Conservation (phyloP, 176 grass and related monocot species). For the Juncus effusus region DNA sequence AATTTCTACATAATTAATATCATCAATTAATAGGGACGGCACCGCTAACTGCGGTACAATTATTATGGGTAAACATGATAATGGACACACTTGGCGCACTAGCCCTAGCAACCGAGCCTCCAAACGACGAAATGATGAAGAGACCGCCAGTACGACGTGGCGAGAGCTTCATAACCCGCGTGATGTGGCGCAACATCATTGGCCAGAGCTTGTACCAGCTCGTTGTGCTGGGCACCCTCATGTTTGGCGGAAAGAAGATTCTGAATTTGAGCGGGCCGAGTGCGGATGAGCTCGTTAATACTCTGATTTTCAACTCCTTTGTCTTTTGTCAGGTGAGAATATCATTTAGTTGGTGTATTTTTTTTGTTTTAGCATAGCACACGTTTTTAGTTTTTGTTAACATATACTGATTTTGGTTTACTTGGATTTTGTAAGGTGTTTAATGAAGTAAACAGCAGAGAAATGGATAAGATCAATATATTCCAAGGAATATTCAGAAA, state of each 20-base stretch:
- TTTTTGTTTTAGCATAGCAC: background rate
- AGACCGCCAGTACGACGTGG: conserved; percentile 49
- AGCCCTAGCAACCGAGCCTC: conserved; percentile 87
- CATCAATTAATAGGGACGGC: conserved; percentile 43
- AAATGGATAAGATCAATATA: conserved; percentile 93
- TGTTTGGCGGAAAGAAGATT: conserved; percentile 56
- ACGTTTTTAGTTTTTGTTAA: background rate
- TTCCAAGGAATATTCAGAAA: conserved; percentile 65
- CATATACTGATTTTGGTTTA: background rate
- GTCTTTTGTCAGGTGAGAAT: conserved; percentile 88
- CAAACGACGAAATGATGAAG: conserved; percentile 92
- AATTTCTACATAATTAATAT: too few relatives aligned
- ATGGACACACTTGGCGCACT: conserved; percentile 96
- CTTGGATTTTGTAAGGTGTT: conserved; percentile 50
- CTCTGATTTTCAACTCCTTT: conserved; percentile 92
- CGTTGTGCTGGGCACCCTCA: conserved; percentile 63
- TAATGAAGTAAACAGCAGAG: conserved; percentile 95
- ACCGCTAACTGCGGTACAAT: conserved; percentile 88
- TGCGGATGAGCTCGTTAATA: conserved; percentile 63
- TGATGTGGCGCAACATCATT: conserved; percentile 95
- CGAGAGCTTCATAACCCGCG: conserved; percentile 79
- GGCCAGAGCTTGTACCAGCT: conserved; percentile 89
- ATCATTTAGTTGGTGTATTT: background rate
- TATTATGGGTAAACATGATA: conserved; percentile 99
- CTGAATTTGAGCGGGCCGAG: conserved; percentile 56